phyloP scores from a whole-genome alignment of 2,329 filamentous ascomycete species.

The Thielaviopsis euricoi region DNA sequence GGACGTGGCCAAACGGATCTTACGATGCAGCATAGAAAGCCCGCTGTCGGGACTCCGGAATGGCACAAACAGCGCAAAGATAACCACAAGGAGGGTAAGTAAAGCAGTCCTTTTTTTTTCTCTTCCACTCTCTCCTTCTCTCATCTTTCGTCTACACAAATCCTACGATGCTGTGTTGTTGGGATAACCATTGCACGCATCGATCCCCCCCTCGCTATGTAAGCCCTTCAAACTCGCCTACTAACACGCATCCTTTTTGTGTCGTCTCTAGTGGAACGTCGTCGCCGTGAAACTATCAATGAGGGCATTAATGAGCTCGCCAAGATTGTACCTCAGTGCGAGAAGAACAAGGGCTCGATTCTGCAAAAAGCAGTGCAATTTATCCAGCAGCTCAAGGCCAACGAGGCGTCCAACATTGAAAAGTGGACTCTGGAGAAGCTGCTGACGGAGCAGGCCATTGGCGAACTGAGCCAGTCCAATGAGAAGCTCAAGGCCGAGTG shows the following conservation, averaged over 20 bases:
- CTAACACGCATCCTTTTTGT: constrained; percentile 15
- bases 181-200: background rate
- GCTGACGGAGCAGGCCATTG: constrained; percentile 73
- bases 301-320: constrained; percentile 96
- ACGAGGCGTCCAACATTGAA: constrained; percentile 84
- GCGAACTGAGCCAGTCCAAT: constrained; percentile 72
- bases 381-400: constrained; percentile 87
- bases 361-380: constrained; percentile 85
- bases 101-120: background rate
- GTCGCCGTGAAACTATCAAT: constrained; percentile 93
- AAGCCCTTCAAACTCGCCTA: constrained; percentile 5
- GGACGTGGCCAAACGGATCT: constrained; percentile 3
- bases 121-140: background rate
- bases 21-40: constrained; percentile 37
- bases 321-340: constrained; percentile 92
- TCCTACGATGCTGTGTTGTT: background rate
- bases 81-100: constrained; percentile 92
- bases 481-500: constrained; percentile 74
- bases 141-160: background rate
- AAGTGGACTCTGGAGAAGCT: constrained; percentile 89
- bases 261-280: constrained; percentile 72
- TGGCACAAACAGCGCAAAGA: constrained; percentile 97
- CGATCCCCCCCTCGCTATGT: background rate
- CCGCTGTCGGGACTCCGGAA: constrained; percentile 85
- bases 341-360: constrained; percentile 98